Evolutionary conservation across 139 green algal genomes (phyloP), one percentile per base, ranked within the genome.

Genomic region (Volvox reticuliferus): DNA sequence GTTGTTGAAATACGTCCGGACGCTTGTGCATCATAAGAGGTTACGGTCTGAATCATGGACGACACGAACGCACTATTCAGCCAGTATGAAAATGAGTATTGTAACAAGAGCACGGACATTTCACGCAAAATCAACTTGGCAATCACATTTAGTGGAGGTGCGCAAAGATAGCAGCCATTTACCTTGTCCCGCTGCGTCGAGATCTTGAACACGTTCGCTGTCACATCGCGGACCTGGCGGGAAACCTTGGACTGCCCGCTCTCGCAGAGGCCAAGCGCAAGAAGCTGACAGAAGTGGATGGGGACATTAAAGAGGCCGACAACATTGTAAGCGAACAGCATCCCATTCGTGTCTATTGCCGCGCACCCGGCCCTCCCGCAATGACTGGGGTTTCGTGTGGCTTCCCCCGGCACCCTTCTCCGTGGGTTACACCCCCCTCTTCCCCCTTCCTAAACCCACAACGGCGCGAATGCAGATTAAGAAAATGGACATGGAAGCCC

Each of bases 401-500:
- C 65, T 28, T 73, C 65, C 21, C 65, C 21, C 6, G 21, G 65
- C 65, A 24, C 65, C 21, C 65, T 12, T 73, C 65, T 55, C 9
- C 65, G 65, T 24, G 65, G 65, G 65, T 73, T 12, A 73, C 2
- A 28, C 65, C 65, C 65, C 21, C 12, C 65, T 73, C 65, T 28
- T 73, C 65, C 24, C 65, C 65, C 65, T 73, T 16, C 12, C 6
- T 5, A 73, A 73, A 12, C 65, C 65, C 24, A 28, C 65, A 73
- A 73, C 21, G 6, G 65, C 65, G 2, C 28, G 26, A 79, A 35
- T 44, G 18, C 78, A 99, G 97, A 95, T 99, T n/a, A 97, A 98
- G 91, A 94, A 97, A 26, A 98, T 99, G 96, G 98, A 99, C 85
- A 98, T 99, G 95, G 98, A 99, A 91, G 98, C 98, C 1, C 94